phyloP scores from a whole-genome alignment of 108 stramenopile species.

The Pseudonitzschia multistriata region DNA sequence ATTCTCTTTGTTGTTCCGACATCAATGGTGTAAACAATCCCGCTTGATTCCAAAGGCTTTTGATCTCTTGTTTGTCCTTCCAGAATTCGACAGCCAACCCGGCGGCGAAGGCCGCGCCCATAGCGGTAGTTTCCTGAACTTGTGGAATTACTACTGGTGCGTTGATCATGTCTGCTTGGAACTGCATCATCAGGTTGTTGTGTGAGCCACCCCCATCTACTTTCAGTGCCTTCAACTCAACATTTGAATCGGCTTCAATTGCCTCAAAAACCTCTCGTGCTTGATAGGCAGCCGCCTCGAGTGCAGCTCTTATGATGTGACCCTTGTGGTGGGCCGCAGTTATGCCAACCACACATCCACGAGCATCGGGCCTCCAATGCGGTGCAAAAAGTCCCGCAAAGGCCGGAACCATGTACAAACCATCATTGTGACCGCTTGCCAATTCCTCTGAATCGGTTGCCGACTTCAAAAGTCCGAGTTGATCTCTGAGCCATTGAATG shows the following conservation, averaged over 20 bases:
- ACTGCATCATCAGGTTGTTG: slow-evolving; percentile 94
- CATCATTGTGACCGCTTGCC: slow-evolving; percentile 78
- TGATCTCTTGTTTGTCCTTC: slow-evolving; percentile 79
- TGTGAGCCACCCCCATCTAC: slow-evolving; percentile 95
- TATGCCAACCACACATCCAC: slow-evolving; percentile 93
- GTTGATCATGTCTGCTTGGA: slow-evolving; percentile 92
- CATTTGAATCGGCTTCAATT: slow-evolving; percentile 77
- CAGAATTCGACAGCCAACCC: slow-evolving; percentile 96
- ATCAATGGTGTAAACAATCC: slow-evolving; percentile 73
- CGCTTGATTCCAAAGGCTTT: slow-evolving; percentile 70
- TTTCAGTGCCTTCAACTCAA: slow-evolving; percentile 65
- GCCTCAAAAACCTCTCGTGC: slow-evolving; percentile 88
- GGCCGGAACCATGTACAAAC: slow-evolving; percentile 96
- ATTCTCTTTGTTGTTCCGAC: slow-evolving; percentile 50
- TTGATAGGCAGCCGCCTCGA: slow-evolving; percentile 95
- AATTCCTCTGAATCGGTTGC: slow-evolving; percentile 86
- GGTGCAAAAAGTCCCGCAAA: slow-evolving; percentile 97
- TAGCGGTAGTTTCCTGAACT: slow-evolving; percentile 91
- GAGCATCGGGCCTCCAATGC: slow-evolving; percentile 92
- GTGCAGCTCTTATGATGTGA: slow-evolving; percentile 91
- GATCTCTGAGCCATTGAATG: slow-evolving; percentile 97
- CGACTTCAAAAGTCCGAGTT: slow-evolving; percentile 74
- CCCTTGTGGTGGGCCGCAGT: slow-evolving; percentile 87
- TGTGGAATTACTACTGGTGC: slow-evolving; percentile 81
- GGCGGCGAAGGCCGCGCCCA: slow-evolving; percentile 95